A percentile compares a stretch with the other conserved stretches of the same genome.
phyloP scores from a whole-genome alignment of 306 rosid species.

The Cucurbita maxima region DNA sequence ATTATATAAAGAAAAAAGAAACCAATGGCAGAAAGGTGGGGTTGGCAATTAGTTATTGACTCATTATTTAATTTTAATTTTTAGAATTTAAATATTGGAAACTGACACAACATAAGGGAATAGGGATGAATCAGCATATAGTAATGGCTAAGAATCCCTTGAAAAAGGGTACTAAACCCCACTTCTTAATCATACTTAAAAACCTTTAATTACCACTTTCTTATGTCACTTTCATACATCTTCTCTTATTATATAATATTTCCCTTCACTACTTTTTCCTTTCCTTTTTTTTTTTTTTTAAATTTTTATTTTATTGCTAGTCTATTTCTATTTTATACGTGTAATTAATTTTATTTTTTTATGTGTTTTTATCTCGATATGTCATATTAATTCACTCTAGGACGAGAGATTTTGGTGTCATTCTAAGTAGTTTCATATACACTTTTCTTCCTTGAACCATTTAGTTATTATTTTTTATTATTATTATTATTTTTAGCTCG shows the following conservation, averaged over 20 bases:
- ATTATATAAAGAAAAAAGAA: too few relatives aligned
- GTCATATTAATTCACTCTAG: not conserved
- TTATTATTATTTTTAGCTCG: too few relatives aligned
- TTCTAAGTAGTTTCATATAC: too few relatives aligned
- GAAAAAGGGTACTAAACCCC: not conserved
- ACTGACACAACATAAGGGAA: not conserved
- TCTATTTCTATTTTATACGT: not conserved
- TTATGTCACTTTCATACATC: not conserved
- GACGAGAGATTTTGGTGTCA: too few relatives aligned
- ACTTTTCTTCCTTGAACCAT: too few relatives aligned
- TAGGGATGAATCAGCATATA: not conserved
- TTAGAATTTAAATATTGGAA: not conserved
- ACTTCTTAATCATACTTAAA: not conserved
- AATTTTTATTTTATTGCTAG: not conserved
- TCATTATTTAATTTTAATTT: not conserved
- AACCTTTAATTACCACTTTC: not conserved
- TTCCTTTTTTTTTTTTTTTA: too few relatives aligned
- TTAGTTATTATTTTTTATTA: too few relatives aligned
- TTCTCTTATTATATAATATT: not conserved
- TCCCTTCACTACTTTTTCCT: not conserved
- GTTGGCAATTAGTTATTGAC: not conserved
- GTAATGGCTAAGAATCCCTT: not conserved
- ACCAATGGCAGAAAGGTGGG: not conserved
- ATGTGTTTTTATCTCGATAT: not conserved
- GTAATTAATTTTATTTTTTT: not conserved